A percentile compares a stretch with the other conserved stretches of the same genome.
These are phyloP conservation scores for Gynandropsis gynandra DNA, from an alignment of 345 rosid species.

Conservation along the genomic window DNA sequence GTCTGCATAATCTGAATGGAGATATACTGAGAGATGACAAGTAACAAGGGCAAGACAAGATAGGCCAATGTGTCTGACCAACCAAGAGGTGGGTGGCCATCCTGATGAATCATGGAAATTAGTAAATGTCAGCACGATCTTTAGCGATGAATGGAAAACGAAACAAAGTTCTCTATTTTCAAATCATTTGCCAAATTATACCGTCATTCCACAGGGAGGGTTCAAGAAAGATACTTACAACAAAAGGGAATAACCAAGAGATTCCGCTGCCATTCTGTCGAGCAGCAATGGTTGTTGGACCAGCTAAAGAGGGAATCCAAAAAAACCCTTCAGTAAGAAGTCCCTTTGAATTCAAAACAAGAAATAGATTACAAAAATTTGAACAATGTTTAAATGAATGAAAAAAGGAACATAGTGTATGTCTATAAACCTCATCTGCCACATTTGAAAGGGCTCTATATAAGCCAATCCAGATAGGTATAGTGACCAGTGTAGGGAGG, in stretches of 20 bases:
- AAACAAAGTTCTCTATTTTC: no score
- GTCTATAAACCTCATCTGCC: slow-evolving; percentile 64
- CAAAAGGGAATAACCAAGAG: slow-evolving; percentile 93
- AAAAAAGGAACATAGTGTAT: background rate
- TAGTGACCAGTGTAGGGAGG: slow-evolving; percentile 91
- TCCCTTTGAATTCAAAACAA: slow-evolving; percentile 44
- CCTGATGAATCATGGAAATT: slow-evolving; percentile 37
- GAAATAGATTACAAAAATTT: slow-evolving; percentile 16
- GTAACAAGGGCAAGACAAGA: slow-evolving; percentile 73
- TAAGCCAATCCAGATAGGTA: slow-evolving; percentile 96
- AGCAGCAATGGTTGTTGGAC: slow-evolving; percentile 85
- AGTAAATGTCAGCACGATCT: background rate
- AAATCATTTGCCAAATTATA: background rate
- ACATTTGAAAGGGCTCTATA: slow-evolving; percentile 98
- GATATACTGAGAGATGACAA: slow-evolving; percentile 66
- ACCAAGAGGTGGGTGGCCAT: slow-evolving; percentile 97
- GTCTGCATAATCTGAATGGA: slow-evolving; percentile 91
- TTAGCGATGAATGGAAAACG: no score
- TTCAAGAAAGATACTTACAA: slow-evolving; percentile 40
- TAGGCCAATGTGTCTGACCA: slow-evolving; percentile 90
- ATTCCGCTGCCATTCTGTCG: slow-evolving; percentile 79
- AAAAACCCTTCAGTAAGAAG: slow-evolving; percentile 97
- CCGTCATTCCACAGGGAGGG: background rate
- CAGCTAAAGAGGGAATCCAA: slow-evolving; percentile 96
- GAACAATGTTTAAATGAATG: background rate